These are phyloP conservation scores for Mycosarcoma mackinlayi DNA, from an alignment of 1,284 basidiomycete species.

Conservation along the genomic window DNA sequence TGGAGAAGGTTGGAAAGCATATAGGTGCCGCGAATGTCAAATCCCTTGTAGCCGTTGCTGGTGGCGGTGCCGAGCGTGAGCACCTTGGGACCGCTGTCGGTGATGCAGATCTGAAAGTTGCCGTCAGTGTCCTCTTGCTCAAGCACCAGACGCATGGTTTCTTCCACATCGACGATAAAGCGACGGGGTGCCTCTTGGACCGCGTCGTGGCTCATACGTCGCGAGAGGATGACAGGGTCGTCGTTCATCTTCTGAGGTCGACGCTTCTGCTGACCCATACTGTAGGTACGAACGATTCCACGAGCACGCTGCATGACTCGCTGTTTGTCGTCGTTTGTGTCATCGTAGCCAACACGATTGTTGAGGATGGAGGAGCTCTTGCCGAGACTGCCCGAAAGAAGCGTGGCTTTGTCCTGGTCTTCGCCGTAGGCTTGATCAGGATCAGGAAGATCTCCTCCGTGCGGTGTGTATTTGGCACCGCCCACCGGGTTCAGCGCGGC, in stretches of 20 bases:
- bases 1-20: conserved; percentile 99
- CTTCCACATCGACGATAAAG: conserved; percentile 98
- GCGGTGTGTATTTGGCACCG: conserved; percentile 29
- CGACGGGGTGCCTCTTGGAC: conserved; percentile 69
- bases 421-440: conserved; percentile 41
- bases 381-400: conserved; percentile 29
- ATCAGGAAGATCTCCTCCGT: conserved; percentile 29
- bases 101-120: conserved; percentile 93
- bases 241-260: conserved; percentile 59
- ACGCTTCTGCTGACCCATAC: conserved; percentile 65
- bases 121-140: conserved; percentile 98
- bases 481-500: conserved; percentile 19
- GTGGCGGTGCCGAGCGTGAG: conserved; percentile 94
- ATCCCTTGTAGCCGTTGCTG: conserved; percentile 87
- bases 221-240: conserved; percentile 60
- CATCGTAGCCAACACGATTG: conserved; percentile 5
- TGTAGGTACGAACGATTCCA: conserved; percentile 63
- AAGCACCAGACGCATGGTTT: conserved; percentile 93
- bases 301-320: conserved; percentile 40
- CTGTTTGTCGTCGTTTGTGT: conserved; percentile 32
- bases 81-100: conserved; percentile 95
- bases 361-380: conserved; percentile 18
- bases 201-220: conserved; percentile 68
- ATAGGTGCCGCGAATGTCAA: conserved; percentile 80
- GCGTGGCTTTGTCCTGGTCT: conserved; percentile 43